Percentiles rank a stretch among this genome's conserved stretches.
These are phyloP conservation scores for Vigna angularis DNA, from an alignment of 306 rosid genomes.

Conservation along the genomic window DNA sequence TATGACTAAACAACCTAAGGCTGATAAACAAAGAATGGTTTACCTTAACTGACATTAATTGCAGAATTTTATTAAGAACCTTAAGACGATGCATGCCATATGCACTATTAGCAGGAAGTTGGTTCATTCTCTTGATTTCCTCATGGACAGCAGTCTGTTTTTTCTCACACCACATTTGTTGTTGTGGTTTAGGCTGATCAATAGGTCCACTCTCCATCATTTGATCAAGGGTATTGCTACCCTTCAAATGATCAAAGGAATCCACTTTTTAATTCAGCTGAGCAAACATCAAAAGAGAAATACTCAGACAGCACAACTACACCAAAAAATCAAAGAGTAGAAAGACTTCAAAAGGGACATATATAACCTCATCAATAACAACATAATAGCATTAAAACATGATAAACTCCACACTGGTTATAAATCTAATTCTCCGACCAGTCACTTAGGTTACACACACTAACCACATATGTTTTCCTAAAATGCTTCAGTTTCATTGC, in stretches of 20 bases:
- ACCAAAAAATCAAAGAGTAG: slow-evolving; percentile 21
- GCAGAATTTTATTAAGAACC: slow-evolving; percentile 84
- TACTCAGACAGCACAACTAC: slow-evolving; percentile 1
- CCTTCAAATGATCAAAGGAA: slow-evolving; percentile 37
- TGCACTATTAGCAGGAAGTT: slow-evolving; percentile 67
- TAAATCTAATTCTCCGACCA: slow-evolving; percentile 12
- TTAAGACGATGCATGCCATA: slow-evolving; percentile 76
- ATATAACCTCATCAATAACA: not conserved
- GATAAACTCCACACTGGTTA: not conserved
- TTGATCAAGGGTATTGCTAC: slow-evolving; percentile 43
- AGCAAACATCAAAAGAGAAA: slow-evolving; percentile 35
- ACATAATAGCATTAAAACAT: slow-evolving; percentile 23
- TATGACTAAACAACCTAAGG: not conserved
- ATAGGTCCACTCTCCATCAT: slow-evolving; percentile 53
- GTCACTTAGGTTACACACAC: not conserved
- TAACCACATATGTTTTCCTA: slow-evolving; percentile 10
- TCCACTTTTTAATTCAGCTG: slow-evolving; percentile 36
- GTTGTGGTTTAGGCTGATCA: slow-evolving; percentile 50
- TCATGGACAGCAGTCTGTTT: slow-evolving; percentile 67
- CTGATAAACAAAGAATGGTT: slow-evolving; percentile 17
- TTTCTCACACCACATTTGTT: slow-evolving; percentile 56
- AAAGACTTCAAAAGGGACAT: not conserved
- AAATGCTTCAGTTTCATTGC: slow-evolving; percentile 18
- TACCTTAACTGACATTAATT: slow-evolving; percentile 80
- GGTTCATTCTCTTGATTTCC: slow-evolving; percentile 64